These are phyloP conservation scores for Malus sieversii DNA, from an alignment of 306 rosid genomes.

Conservation along the genomic window DNA sequence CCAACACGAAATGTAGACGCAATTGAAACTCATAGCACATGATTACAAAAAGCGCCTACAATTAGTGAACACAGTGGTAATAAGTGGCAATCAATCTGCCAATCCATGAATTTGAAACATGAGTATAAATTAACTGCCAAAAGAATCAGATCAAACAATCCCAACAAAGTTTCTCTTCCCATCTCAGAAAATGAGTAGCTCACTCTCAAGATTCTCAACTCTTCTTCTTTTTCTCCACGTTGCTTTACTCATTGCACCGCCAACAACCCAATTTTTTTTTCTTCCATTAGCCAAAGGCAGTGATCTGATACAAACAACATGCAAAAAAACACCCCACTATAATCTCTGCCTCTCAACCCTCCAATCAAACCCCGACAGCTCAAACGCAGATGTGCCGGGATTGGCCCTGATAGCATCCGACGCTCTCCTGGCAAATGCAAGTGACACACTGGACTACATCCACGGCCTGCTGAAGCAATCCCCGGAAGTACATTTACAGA, in stretches of 20 bases:
- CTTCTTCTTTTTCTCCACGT: not conserved
- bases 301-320: constrained; percentile 11
- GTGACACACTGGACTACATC: constrained; percentile 15
- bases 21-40: not conserved
- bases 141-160: not conserved
- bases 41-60: not conserved
- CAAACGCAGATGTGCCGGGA: constrained; percentile 11
- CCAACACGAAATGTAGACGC: constrained; percentile 1
- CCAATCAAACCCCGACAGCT: constrained; percentile 21
- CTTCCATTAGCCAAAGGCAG: not conserved
- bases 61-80: not conserved
- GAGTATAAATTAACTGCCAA: not conserved
- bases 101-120: not conserved
- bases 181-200: not conserved
- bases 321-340: constrained; percentile 23
- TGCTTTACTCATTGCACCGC: not conserved
- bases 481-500: constrained; percentile 29
- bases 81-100: not conserved
- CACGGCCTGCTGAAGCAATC: constrained; percentile 14
- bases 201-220: not conserved
- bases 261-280: not conserved
- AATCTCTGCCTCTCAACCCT: constrained; percentile 23
- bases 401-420: constrained; percentile 16
- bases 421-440: constrained; percentile 13
- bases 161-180: not conserved